Percentiles rank a stretch among this genome's conserved stretches.
phyloP scores from a whole-genome alignment of 345 rosid species.

The Dipteronia sinensis region DNA sequence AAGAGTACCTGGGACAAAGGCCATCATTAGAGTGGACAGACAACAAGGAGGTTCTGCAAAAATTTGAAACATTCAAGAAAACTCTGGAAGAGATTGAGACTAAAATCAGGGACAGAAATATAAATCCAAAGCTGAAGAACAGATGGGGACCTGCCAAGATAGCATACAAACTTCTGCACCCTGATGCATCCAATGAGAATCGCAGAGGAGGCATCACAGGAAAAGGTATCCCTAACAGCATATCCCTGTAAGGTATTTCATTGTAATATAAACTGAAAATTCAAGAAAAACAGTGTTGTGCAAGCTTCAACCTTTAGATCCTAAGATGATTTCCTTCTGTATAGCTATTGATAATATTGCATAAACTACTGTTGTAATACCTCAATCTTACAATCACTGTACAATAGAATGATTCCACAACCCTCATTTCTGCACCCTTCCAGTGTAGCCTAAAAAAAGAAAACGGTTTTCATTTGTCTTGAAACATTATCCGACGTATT shows the following conservation, averaged over 20 bases:
- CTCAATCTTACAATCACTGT: neutral
- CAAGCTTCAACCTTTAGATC: neutral
- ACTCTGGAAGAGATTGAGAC: slow-evolving; percentile 42
- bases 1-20: slow-evolving; percentile 56
- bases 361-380: neutral
- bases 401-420: neutral
- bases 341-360: neutral
- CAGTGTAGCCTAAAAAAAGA: neutral
- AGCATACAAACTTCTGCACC: slow-evolving; percentile 48
- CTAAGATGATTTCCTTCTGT: neutral
- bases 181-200: slow-evolving; percentile 32
- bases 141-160: slow-evolving; percentile 55
- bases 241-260: slow-evolving; percentile 35
- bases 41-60: slow-evolving; percentile 33
- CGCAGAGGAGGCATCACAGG: slow-evolving; percentile 38
- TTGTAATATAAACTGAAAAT: neutral
- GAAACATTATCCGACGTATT: neutral
- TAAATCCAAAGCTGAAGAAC: slow-evolving; percentile 40
- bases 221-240: slow-evolving; percentile 60
- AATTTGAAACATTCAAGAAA: slow-evolving; percentile 36
- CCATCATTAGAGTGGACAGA: slow-evolving; percentile 39
- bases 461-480: neutral
- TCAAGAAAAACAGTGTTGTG: neutral
- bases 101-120: slow-evolving; percentile 45
- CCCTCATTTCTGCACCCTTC: neutral